These are phyloP conservation scores for Sapria himalayana DNA, from an alignment of 345 rosid genomes.

Conservation along the genomic window DNA sequence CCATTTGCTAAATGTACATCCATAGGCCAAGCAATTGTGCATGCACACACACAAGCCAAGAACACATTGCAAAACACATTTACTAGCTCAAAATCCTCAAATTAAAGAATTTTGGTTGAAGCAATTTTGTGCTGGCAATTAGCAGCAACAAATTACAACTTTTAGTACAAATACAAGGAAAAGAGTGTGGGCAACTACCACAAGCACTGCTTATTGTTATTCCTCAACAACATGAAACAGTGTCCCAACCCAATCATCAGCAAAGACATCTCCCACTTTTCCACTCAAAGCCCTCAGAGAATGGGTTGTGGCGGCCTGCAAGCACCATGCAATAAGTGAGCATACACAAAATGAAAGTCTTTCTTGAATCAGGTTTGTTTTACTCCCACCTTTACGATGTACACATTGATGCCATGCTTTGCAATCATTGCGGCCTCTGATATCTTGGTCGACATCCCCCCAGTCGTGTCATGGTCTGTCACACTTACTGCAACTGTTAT, in stretches of 20 bases:
- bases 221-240: constrained; percentile 3
- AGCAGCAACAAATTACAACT: no score
- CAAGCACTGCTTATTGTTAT: background rate
- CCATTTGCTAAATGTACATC: no score
- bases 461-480: constrained; percentile 84
- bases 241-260: constrained; percentile 69
- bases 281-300: constrained; percentile 47
- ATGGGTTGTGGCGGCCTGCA: constrained; percentile 60
- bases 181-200: no score
- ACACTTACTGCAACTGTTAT: constrained; percentile 53
- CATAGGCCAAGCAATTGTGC: no score
- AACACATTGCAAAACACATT: no score
- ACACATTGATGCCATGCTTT: constrained; percentile 68
- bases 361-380: background rate
- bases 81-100: no score
- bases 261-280: constrained; percentile 24
- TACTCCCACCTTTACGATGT: constrained; percentile 88
- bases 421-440: constrained; percentile 84
- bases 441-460: constrained; percentile 85
- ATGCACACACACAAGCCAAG: no score
- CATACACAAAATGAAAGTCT: no score
- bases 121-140: no score
- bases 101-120: no score
- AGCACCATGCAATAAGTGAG: no score
- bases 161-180: no score